Evolutionary conservation across 2,329 filamentous ascomycete genomes (phyloP), one percentile per base, ranked within the genome.

Genomic region (Bipolaris oryzae): DNA sequence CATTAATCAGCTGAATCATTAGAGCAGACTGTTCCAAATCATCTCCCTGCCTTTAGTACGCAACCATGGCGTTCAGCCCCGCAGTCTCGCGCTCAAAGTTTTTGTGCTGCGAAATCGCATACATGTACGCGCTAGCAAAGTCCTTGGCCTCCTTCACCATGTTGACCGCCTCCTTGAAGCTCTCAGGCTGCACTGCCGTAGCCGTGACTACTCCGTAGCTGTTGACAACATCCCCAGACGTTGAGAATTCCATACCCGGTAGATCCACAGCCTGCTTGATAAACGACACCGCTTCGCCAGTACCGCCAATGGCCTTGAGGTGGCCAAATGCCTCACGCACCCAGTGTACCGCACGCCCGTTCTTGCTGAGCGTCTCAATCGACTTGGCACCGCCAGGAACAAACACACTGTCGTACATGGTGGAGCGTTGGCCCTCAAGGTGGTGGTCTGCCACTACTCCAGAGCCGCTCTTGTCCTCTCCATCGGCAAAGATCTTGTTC

Each of bases 251-350:
- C 63, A 86, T 76, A 4, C 79, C 80, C 0, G 81, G 78, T 5
- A 82, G 71, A 28, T 76, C 75, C 47, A 75, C 66, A 52, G 79
- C 71, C 76, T 81, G 75, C 47, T 80, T 75, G 25, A 94, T 80
- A 38, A 94, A 78, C 2, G 85, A 79, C 0, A 91, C 85, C 0
- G 82, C 90, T 70, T 92, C 89, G 0, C 89, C 90, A 0, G 88
- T 89, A 0, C 88, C 91, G 1, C 86, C 91, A 21, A 95, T 89
- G 1, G 89, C 80, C 80, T 95, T 95, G 48, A 92, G 81, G 61
- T 95, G 91, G 0, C 90, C 90, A 64, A 94, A 95, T 0, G 90
- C 88, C 74, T 95, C 91, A 2, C 89, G 84, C 3, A 94, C 78
- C 85, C 89, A 95, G 78, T 94, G 88, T 1, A 89, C 70, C 0